Evolutionary conservation across 441 rosid species (phyloP).

Genomic region (Syzygium syzygioides): DNA sequence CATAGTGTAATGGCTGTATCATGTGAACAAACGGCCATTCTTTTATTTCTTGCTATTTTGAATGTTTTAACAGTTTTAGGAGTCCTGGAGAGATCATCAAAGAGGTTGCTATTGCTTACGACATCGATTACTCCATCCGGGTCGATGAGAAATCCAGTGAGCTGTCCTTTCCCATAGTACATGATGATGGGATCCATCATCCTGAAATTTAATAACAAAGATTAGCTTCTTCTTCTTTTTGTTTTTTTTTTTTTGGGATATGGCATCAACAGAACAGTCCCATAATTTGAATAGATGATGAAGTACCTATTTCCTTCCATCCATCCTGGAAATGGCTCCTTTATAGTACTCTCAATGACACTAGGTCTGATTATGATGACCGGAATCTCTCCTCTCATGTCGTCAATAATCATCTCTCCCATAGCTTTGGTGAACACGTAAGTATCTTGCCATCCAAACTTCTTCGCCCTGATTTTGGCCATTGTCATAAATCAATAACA

Average conservation of each 20-base stretch:
- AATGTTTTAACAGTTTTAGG: neutral
- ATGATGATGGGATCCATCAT: conserved; percentile 95
- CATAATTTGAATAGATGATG: no score
- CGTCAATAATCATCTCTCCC: no score
- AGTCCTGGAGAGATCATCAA: neutral
- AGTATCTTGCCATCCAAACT: no score
- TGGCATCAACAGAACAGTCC: no score
- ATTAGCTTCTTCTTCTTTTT: no score
- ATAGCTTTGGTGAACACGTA: no score
- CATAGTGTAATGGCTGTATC: neutral
- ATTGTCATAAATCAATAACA: no score
- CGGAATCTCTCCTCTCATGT: no score
- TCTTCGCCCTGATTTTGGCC: no score
- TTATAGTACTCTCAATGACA: conserved; percentile 81
- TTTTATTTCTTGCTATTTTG: neutral
- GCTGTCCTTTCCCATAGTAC: conserved; percentile 90
- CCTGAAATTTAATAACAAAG: conserved; percentile 24
- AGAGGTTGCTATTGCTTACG: conserved; percentile 26
- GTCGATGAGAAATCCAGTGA: conserved; percentile 72
- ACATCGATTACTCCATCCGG: conserved; percentile 91
- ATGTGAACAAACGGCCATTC: neutral
- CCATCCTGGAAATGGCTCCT: conserved; percentile 95
- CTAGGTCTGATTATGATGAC: conserved; percentile 81
- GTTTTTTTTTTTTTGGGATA: no score
- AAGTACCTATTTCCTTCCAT: no score